These are phyloP conservation scores for Ceratobasidium papillatum DNA, from an alignment of 1,284 basidiomycete species.

Conservation along the genomic window DNA sequence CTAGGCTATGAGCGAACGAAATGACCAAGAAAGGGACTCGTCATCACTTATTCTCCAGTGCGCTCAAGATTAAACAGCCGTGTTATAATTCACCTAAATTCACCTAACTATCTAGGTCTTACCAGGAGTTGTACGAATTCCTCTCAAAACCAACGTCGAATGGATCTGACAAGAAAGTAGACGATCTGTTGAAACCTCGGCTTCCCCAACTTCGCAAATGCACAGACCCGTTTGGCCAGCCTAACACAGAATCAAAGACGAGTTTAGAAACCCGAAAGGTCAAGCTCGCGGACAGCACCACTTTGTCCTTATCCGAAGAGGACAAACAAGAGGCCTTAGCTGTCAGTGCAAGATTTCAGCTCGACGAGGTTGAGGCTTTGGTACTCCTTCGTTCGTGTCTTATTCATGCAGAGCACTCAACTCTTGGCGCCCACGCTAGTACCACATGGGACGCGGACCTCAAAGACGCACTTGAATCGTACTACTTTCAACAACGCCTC, in stretches of 20 bases:
- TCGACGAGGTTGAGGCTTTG: slow-evolving; percentile 79
- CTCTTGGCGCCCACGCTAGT: slow-evolving; percentile 18
- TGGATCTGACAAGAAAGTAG: slow-evolving; percentile 8
- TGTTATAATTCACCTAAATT: not conserved
- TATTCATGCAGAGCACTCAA: slow-evolving; percentile 76
- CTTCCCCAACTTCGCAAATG: slow-evolving; percentile 64
- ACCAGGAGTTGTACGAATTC: slow-evolving; percentile 29
- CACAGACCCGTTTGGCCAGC: slow-evolving; percentile 69
- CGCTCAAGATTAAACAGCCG: not conserved
- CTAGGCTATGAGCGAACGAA: slow-evolving; percentile 16
- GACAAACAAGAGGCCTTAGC: slow-evolving; percentile 74
- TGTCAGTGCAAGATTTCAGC: slow-evolving; percentile 73
- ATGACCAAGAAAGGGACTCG: slow-evolving; percentile 6
- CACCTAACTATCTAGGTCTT: slow-evolving; percentile 8
- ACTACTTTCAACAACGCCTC: slow-evolving; percentile 83
- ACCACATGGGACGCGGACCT: slow-evolving; percentile 66
- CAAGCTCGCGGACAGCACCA: slow-evolving; percentile 68
- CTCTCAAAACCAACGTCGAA: slow-evolving; percentile 1
- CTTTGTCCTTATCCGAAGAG: slow-evolving; percentile 67
- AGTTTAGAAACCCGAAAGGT: slow-evolving; percentile 71
- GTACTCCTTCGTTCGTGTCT: slow-evolving; percentile 78
- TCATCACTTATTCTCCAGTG: slow-evolving; percentile 28
- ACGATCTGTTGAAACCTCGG: slow-evolving; percentile 60
- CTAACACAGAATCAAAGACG: slow-evolving; percentile 70
- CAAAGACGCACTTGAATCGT: slow-evolving; percentile 75